A percentile compares a stretch with the other conserved stretches of the same genome.
Conservation (phyloP, 2,329 filamentous ascomycete species). For the Gnomoniopsis smithogilvyi region DNA sequence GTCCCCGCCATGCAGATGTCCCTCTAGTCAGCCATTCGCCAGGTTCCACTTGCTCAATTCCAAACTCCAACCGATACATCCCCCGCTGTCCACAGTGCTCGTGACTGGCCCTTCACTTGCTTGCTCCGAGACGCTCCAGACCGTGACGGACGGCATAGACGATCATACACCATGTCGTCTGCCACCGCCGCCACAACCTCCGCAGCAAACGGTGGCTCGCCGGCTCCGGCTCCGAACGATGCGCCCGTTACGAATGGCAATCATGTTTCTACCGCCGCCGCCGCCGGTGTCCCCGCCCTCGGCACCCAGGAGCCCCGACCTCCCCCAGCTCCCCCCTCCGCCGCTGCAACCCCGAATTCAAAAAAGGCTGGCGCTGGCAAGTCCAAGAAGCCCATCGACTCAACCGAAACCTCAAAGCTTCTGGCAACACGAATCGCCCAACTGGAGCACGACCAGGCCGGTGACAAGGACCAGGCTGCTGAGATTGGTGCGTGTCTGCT, state of each 20-base stretch:
- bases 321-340: conserved; percentile 40
- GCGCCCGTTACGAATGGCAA: conserved; percentile 30
- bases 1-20: conserved; percentile 10
- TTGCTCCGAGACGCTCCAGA: background rate
- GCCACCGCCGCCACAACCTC: conserved; percentile 11
- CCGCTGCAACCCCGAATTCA: conserved; percentile 60
- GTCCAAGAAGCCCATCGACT: conserved; percentile 79
- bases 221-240: conserved; percentile 22
- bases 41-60: conserved; percentile 6
- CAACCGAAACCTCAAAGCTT: conserved; percentile 86
- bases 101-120: background rate
- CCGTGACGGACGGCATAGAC: background rate
- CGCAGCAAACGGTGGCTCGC: background rate
- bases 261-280: conserved; percentile 22
- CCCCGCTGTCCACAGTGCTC: conserved; percentile 1
- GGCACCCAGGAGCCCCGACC: conserved; percentile 36
- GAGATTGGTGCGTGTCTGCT: conserved; percentile 70
- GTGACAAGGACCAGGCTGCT: conserved; percentile 90
- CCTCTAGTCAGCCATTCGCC: background rate
- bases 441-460: conserved; percentile 87
- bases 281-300: conserved; percentile 14
- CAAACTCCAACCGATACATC: background rate
- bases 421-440: conserved; percentile 93
- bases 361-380: conserved; percentile 68
- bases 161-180: conserved; percentile 14